phyloP scores from a whole-genome alignment of 306 rosid species.

The Cyamopsis tetragonoloba region DNA sequence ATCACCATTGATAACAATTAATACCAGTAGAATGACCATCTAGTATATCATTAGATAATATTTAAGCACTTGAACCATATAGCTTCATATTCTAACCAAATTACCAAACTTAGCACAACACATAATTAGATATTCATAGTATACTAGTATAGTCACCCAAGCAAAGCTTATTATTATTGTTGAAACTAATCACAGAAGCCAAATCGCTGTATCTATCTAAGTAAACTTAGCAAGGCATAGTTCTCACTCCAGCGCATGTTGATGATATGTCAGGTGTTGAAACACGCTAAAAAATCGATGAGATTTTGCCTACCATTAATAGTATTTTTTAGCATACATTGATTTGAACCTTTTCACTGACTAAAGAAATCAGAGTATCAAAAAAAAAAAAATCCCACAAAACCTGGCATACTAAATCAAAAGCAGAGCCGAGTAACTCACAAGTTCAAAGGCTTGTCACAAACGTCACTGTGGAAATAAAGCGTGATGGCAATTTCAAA shows the following conservation, averaged over 20 bases:
- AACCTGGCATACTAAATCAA: constrained; percentile 23
- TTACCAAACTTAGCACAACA: not conserved
- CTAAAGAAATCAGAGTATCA: constrained; percentile 21
- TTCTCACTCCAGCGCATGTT: constrained; percentile 2
- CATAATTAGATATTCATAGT: no score
- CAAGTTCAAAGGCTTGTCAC: constrained; percentile 77
- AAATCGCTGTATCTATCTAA: constrained; percentile 16
- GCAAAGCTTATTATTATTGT: not conserved
- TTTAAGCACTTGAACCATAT: constrained; percentile 3
- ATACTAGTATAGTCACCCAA: not conserved
- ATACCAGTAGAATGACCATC: not conserved
- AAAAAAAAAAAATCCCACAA: not conserved
- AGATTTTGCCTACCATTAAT: not conserved
- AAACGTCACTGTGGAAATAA: constrained; percentile 63
- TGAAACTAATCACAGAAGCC: not conserved
- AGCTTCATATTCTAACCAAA: not conserved
- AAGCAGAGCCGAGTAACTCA: constrained; percentile 40
- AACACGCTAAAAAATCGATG: not conserved
- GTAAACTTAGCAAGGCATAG: constrained; percentile 2
- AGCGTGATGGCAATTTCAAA: constrained; percentile 71
- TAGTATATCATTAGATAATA: not conserved
- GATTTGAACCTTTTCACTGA: not conserved
- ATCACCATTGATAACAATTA: constrained; percentile 5
- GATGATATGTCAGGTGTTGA: not conserved
- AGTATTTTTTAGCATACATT: constrained; percentile 14